A percentile compares a stretch with the other conserved stretches of the same genome.
Evolutionary conservation across 768 basidiomycete genomes (phyloP).

Genomic region (Suillus fuscotomentosus): DNA sequence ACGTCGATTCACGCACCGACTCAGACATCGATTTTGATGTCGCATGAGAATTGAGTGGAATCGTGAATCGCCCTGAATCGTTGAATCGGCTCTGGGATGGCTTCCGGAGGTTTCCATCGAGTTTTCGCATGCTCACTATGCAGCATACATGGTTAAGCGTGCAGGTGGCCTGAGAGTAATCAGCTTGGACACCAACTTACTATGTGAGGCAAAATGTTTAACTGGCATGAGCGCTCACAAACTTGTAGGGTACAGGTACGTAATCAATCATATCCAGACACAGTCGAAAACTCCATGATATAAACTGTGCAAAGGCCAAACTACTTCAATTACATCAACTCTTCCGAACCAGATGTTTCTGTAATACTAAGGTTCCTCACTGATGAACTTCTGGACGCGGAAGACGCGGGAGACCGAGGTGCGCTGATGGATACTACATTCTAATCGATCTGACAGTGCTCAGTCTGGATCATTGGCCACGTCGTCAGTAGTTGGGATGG

Average conservation of each 20-base stretch:
- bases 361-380: slow-evolving; percentile 79
- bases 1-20: too few relatives aligned
- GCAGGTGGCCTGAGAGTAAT: slow-evolving; percentile 68
- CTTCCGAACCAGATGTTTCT: slow-evolving; percentile 64
- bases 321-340: slow-evolving; percentile 76
- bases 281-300: slow-evolving; percentile 4
- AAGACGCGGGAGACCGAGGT: slow-evolving; percentile 75
- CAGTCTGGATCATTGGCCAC: slow-evolving; percentile 56
- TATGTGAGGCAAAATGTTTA: slow-evolving; percentile 48
- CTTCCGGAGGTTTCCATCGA: slow-evolving; percentile 53
- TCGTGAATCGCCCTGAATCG: too few relatives aligned
- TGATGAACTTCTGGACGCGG: slow-evolving; percentile 74
- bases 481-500: slow-evolving; percentile 73
- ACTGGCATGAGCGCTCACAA: not conserved
- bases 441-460: slow-evolving; percentile 11
- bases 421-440: slow-evolving; percentile 10
- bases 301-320: slow-evolving; percentile 46
- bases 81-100: slow-evolving; percentile 40
- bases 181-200: slow-evolving; percentile 65
- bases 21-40: too few relatives aligned
- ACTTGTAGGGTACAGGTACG: slow-evolving; percentile 32
- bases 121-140: slow-evolving; percentile 65
- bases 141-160: slow-evolving; percentile 69
- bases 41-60: too few relatives aligned
- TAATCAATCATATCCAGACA: not conserved